Conservation (phyloP, 1,139 yeast species). For the Geotrichum bryndzae region DNA sequence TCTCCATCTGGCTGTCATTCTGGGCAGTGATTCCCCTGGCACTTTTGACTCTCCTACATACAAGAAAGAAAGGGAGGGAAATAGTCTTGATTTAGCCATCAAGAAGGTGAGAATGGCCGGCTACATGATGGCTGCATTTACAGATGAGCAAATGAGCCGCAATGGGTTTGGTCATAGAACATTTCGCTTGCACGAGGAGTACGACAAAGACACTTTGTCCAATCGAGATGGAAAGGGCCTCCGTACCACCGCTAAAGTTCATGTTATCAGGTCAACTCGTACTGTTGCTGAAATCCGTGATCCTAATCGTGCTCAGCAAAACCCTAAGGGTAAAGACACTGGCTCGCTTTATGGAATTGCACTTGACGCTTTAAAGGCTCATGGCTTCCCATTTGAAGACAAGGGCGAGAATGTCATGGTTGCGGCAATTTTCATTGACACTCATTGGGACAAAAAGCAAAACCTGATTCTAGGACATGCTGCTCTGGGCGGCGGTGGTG, state of each 20-base stretch:
- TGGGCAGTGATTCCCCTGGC: slow-evolving; percentile 73
- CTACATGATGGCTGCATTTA: slow-evolving; percentile 86
- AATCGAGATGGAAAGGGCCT: slow-evolving; percentile 37
- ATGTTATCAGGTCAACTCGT: slow-evolving; percentile 60
- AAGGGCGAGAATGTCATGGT: slow-evolving; percentile 57
- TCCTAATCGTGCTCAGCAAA: slow-evolving; percentile 83
- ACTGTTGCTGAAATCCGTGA: slow-evolving; percentile 69
- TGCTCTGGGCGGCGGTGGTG: slow-evolving; percentile 86
- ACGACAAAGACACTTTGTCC: slow-evolving; percentile 46
- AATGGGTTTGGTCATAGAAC: slow-evolving; percentile 75
- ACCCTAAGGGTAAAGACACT: slow-evolving; percentile 58
- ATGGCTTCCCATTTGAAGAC: slow-evolving; percentile 48
- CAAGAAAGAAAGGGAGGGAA: slow-evolving; percentile 52
- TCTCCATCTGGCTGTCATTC: slow-evolving; percentile 66
- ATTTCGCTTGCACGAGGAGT: slow-evolving; percentile 73
- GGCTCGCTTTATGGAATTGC: slow-evolving; percentile 81
- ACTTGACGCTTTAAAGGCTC: slow-evolving; percentile 53
- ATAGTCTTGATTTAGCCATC: slow-evolving; percentile 69
- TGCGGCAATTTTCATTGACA: slow-evolving; percentile 77
- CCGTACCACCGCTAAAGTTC: slow-evolving; percentile 70
- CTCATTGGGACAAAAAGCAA: slow-evolving; percentile 64
- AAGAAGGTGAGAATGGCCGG: slow-evolving; percentile 77
- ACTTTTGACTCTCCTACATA: slow-evolving; percentile 66
- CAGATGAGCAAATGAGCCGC: slow-evolving; percentile 83
- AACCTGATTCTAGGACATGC: slow-evolving; percentile 80